Evolutionary conservation across 148 eudicot species (phyloP).

Genomic region (Rhododendron williamsianum): DNA sequence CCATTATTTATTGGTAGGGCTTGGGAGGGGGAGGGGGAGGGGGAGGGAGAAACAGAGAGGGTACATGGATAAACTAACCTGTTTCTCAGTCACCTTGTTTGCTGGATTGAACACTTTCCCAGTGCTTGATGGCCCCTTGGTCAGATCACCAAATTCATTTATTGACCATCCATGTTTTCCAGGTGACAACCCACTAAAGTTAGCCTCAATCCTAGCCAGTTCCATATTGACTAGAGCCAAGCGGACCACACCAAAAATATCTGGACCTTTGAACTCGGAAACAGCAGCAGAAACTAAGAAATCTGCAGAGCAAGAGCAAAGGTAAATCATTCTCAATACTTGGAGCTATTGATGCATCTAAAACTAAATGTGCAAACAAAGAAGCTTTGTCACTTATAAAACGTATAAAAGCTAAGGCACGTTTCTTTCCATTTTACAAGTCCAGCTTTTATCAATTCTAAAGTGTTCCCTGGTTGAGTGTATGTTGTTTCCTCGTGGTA

Average conservation of each 20-base stretch:
- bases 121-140: conserved; percentile 84
- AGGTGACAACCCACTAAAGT: conserved; percentile 78
- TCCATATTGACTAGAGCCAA: conserved; percentile 88
- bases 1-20: neutral
- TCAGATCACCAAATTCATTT: conserved; percentile 87
- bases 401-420: neutral
- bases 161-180: conserved; percentile 92
- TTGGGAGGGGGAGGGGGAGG: neutral
- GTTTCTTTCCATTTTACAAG: neutral
- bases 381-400: neutral
- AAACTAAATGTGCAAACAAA: neutral
- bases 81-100: conserved; percentile 25
- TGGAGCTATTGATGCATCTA: neutral
- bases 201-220: conserved; percentile 86
- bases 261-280: conserved; percentile 92
- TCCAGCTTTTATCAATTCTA: neutral
- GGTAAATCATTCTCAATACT: neutral
- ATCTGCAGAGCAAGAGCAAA: conserved; percentile 38
- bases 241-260: conserved; percentile 86
- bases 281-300: conserved; percentile 95
- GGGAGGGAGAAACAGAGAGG: neutral
- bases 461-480: neutral
- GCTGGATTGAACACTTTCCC: conserved; percentile 71
- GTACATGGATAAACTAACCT: conserved; percentile 34
- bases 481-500: neutral